These are phyloP conservation scores for Leccinum boreale DNA, from an alignment of 768 basidiomycete genomes.

Conservation along the genomic window DNA sequence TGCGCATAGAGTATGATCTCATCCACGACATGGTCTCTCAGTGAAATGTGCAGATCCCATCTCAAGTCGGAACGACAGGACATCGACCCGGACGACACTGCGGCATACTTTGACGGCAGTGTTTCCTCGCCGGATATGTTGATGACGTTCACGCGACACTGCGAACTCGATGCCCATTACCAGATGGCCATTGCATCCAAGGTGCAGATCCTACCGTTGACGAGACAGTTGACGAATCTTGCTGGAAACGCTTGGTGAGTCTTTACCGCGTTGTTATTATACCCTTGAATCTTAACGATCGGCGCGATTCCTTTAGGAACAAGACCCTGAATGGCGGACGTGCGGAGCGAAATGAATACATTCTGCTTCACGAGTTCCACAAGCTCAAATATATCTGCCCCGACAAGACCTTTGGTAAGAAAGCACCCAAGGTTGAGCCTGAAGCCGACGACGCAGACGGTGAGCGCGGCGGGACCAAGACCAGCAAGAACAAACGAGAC, in stretches of 20 bases:
- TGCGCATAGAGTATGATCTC: slow-evolving; percentile 81
- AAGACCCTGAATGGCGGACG: slow-evolving; percentile 96
- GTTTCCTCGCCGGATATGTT: slow-evolving; percentile 73
- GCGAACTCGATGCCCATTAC: slow-evolving; percentile 93
- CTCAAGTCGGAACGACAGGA: slow-evolving; percentile 86
- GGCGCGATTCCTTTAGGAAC: slow-evolving; percentile 57
- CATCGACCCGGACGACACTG: slow-evolving; percentile 93
- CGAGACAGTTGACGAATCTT: slow-evolving; percentile 89
- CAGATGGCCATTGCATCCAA: slow-evolving; percentile 96
- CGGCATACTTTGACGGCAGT: slow-evolving; percentile 83
- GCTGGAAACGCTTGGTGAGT: slow-evolving; percentile 95
- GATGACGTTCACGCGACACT: slow-evolving; percentile 87
- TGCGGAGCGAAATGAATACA: slow-evolving; percentile 98
- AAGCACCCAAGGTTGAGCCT: slow-evolving; percentile 48
- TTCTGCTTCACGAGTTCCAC: slow-evolving; percentile 97
- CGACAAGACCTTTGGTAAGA: slow-evolving; percentile 88
- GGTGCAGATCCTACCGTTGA: slow-evolving; percentile 90
- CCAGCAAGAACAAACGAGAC: slow-evolving; percentile 71
- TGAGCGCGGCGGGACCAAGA: slow-evolving; percentile 41
- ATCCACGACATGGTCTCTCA: slow-evolving; percentile 97
- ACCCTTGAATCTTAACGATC: not conserved
- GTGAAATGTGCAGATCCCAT: slow-evolving; percentile 94
- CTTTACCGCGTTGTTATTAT: not conserved
- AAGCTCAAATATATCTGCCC: slow-evolving; percentile 94
- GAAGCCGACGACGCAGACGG: slow-evolving; percentile 58